Percentiles rank a stretch among this genome's conserved stretches.
phyloP scores from a whole-genome alignment of 164 flowering plant species.

The Kingdonia uniflora region DNA sequence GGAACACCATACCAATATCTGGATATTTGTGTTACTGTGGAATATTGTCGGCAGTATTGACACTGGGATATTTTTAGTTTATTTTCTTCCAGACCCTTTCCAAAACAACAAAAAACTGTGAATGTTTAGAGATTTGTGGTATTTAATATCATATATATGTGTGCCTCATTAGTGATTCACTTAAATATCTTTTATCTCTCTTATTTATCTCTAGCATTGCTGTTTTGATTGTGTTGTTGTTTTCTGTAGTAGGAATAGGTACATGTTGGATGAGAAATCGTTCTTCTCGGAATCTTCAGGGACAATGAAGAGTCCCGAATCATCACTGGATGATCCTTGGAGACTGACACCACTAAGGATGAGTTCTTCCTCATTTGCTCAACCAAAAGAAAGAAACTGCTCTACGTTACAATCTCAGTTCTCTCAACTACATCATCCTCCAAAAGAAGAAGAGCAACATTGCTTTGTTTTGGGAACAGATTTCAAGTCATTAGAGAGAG shows the following conservation, averaged over 20 bases:
- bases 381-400: conserved; percentile 26
- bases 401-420: conserved; percentile 25
- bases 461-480: conserved; percentile 24
- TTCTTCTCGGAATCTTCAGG: conserved; percentile 47
- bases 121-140: no score
- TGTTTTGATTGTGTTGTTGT: no score
- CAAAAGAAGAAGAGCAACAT: conserved; percentile 14
- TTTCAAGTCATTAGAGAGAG: conserved; percentile 15
- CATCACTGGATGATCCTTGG: conserved; percentile 47
- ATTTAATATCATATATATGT: no score
- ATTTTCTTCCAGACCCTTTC: no score
- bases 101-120: no score
- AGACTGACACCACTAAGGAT: conserved; percentile 43
- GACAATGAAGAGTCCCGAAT: conserved; percentile 28
- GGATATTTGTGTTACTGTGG: no score
- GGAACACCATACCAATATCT: no score
- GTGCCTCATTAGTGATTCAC: no score
- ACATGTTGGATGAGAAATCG: conserved; percentile 35
- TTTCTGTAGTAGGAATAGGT: conserved; percentile 26
- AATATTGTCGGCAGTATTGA: no score
- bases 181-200: no score
- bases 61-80: no score
- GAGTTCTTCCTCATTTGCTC: conserved; percentile 21
- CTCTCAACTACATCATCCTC: conserved; percentile 19
- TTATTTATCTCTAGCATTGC: no score